Evolutionary conservation across 2,329 filamentous ascomycete species (phyloP).

Genomic region (Penicillium fuscoglaucum): DNA sequence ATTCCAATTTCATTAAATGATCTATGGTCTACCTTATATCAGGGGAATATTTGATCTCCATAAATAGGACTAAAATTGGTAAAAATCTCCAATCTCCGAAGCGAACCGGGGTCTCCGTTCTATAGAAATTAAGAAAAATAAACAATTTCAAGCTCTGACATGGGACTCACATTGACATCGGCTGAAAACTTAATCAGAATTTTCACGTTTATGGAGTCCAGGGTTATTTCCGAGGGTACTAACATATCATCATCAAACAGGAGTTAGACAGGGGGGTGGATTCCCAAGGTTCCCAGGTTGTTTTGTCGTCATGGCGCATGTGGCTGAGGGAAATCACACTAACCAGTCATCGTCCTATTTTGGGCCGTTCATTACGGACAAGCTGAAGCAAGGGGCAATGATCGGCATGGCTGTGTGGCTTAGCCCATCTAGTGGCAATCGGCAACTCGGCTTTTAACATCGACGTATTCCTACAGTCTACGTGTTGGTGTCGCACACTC

Average conservation of each 20-base stretch:
- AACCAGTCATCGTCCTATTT: neutral
- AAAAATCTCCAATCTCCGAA: neutral
- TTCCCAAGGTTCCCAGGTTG: neutral
- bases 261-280: neutral
- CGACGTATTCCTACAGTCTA: neutral
- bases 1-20: neutral
- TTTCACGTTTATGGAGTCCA: constrained; percentile 3
- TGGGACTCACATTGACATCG: constrained; percentile 2
- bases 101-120: neutral
- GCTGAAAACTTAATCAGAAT: constrained; percentile 13
- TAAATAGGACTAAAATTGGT: too few relatives aligned
- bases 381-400: constrained; percentile 7
- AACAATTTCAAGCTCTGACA: neutral
- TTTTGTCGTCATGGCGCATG: constrained; percentile 5
- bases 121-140: neutral
- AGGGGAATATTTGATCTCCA: neutral
- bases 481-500: neutral
- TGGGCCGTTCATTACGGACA: neutral
- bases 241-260: too few relatives aligned
- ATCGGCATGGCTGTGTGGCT: constrained; percentile 4
- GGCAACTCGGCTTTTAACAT: neutral
- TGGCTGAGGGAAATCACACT: neutral
- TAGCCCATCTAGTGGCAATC: constrained; percentile 2
- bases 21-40: neutral
- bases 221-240: neutral